phyloP scores from a whole-genome alignment of 2,329 filamentous ascomycete genomes.

The Sporothrix schenckii region DNA sequence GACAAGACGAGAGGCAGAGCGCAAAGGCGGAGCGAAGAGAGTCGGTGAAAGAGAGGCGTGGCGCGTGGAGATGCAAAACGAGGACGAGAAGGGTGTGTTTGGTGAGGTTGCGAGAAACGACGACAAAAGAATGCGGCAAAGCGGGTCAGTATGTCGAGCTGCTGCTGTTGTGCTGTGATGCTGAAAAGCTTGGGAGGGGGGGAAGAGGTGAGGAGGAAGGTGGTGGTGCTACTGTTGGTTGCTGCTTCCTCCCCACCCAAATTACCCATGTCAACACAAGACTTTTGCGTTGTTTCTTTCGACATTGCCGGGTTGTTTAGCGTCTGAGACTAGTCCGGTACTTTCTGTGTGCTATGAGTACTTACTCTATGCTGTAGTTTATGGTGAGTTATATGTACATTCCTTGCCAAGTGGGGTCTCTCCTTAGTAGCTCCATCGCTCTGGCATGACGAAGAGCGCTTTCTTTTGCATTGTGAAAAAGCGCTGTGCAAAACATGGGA shows the following conservation, averaged over 20 bases:
- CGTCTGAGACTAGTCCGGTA: neutral
- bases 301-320: conserved; percentile 25
- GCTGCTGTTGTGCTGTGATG: conserved; percentile 25
- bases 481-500: neutral
- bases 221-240: neutral
- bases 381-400: neutral
- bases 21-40: conserved; percentile 20
- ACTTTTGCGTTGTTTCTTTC: conserved; percentile 26
- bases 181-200: conserved; percentile 28
- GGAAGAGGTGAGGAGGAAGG: conserved; percentile 13
- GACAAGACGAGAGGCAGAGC: conserved; percentile 6
- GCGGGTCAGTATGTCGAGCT: conserved; percentile 34
- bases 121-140: conserved; percentile 35
- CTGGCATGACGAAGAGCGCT: conserved; percentile 26
- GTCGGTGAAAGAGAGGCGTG: conserved; percentile 24
- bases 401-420: neutral
- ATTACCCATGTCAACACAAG: conserved; percentile 27
- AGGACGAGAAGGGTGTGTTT: conserved; percentile 21
- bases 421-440: neutral
- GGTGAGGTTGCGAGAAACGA: conserved; percentile 23
- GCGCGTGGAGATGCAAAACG: conserved; percentile 13
- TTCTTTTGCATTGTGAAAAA: conserved; percentile 1
- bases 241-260: conserved; percentile 6
- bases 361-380: neutral
- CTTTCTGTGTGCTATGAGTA: neutral